A percentile compares a stretch with the other conserved stretches of the same genome.
Conservation (phyloP, 2,329 filamentous ascomycete genomes). For the Phaeophleospora eucalypticola region DNA sequence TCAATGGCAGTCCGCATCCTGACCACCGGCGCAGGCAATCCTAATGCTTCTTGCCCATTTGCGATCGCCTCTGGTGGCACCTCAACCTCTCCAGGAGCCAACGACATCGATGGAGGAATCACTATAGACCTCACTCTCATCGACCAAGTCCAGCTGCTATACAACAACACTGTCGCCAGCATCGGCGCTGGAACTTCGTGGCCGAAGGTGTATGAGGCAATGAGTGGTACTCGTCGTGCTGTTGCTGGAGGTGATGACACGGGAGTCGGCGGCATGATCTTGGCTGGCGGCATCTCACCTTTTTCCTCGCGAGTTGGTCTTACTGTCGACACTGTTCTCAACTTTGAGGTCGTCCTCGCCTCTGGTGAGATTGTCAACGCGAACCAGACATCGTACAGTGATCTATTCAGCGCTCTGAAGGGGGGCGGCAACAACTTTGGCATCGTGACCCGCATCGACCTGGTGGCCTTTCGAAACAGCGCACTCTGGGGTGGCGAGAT, state of each 20-base stretch:
- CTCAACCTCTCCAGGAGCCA: constrained; percentile 10
- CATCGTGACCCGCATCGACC: constrained; percentile 22
- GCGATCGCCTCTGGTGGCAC: constrained; percentile 12
- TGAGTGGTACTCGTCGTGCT: constrained; percentile 30
- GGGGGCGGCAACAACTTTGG: constrained; percentile 21
- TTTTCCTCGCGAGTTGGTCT: constrained; percentile 46
- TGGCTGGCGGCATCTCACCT: constrained; percentile 49
- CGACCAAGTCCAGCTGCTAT: constrained; percentile 13
- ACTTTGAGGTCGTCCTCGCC: constrained; percentile 22
- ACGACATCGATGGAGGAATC: constrained; percentile 21
- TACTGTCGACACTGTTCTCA: constrained; percentile 36
- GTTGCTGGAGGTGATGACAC: constrained; percentile 34
- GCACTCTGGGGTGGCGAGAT: constrained; percentile 4
- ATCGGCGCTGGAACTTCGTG: constrained; percentile 46
- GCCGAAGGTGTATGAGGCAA: constrained; percentile 38
- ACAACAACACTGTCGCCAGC: constrained; percentile 1
- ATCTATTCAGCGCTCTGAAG: constrained; percentile 25
- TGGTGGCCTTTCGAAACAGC: constrained; percentile 1
- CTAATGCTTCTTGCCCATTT: constrained; percentile 5
- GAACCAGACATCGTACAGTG: constrained; percentile 9
- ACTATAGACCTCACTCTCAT: constrained; percentile 23
- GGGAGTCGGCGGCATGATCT: constrained; percentile 44
- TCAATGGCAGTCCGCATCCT: constrained; percentile 5
- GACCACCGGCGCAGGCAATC: not conserved
- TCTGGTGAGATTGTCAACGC: constrained; percentile 16